These are phyloP conservation scores for Pelargonium citronellum DNA, from an alignment of 441 rosid genomes.

Conservation along the genomic window DNA sequence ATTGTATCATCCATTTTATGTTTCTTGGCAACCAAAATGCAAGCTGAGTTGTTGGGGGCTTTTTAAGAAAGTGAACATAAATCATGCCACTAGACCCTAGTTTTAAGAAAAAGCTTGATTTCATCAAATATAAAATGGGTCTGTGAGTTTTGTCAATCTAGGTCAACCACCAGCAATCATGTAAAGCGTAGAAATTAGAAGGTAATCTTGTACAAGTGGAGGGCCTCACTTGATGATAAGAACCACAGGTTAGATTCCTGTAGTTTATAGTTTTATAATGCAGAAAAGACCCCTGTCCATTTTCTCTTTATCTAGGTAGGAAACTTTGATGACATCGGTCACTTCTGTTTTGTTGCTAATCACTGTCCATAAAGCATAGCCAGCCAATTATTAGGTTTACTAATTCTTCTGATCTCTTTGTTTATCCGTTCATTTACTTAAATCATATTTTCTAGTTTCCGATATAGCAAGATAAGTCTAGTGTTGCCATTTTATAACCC, in stretches of 20 bases:
- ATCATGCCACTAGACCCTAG: neutral
- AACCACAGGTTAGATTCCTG: neutral
- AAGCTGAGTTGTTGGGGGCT: neutral
- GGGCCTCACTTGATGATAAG: conserved; percentile 1
- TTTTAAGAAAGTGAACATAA: neutral
- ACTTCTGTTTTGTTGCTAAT: neutral
- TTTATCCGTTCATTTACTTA: neutral
- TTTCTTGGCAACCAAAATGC: neutral
- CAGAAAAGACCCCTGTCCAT: neutral
- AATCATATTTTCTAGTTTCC: neutral
- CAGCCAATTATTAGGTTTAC: conserved; percentile 3
- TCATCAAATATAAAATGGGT: neutral
- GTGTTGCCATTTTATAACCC: neutral
- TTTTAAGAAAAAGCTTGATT: neutral
- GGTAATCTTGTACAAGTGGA: neutral
- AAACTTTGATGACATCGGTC: neutral
- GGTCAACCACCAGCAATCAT: neutral
- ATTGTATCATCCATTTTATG: neutral
- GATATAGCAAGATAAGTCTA: neutral
- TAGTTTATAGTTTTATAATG: neutral
- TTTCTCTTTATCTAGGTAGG: neutral
- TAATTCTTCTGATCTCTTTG: neutral
- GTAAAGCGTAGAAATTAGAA: neutral
- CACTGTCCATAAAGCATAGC: neutral
- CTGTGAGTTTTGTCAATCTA: neutral